Evolutionary conservation across 768 basidiomycete genomes (phyloP).

Genomic region (Mycena leptocephala): DNA sequence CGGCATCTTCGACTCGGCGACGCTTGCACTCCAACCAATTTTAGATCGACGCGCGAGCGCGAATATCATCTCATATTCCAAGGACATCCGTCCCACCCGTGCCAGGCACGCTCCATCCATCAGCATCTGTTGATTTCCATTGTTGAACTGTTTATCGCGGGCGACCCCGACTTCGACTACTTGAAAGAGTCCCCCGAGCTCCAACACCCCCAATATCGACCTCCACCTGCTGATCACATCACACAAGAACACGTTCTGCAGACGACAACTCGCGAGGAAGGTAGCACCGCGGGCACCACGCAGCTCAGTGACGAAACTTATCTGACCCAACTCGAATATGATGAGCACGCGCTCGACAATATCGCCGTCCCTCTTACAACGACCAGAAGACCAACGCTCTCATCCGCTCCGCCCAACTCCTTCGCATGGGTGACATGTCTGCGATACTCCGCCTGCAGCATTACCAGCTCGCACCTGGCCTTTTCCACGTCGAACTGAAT

Average conservation of each 20-base stretch:
- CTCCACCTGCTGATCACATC: background rate
- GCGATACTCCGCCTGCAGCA: conserved; percentile 15
- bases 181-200: too few relatives aligned
- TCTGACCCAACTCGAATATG: conserved; percentile 23
- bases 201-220: too few relatives aligned
- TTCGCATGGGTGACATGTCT: conserved; percentile 15
- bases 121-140: background rate
- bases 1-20: background rate
- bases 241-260: conserved; percentile 21
- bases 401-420: conserved; percentile 21
- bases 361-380: conserved; percentile 11
- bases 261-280: conserved; percentile 23
- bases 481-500: conserved; percentile 40
- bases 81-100: background rate
- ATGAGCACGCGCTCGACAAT: conserved; percentile 2
- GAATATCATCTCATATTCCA: background rate
- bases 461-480: conserved; percentile 27
- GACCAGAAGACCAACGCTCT: conserved; percentile 12
- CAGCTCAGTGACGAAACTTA: conserved; percentile 27
- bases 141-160: background rate
- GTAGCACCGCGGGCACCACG: conserved; percentile 20
- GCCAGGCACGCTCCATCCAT: background rate
- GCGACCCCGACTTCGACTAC: too few relatives aligned
- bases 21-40: conserved; percentile 6
- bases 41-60: background rate